Base-by-base conservation (phyloP, 345 rosid species). In the Conringia planisiliqua region DNA sequence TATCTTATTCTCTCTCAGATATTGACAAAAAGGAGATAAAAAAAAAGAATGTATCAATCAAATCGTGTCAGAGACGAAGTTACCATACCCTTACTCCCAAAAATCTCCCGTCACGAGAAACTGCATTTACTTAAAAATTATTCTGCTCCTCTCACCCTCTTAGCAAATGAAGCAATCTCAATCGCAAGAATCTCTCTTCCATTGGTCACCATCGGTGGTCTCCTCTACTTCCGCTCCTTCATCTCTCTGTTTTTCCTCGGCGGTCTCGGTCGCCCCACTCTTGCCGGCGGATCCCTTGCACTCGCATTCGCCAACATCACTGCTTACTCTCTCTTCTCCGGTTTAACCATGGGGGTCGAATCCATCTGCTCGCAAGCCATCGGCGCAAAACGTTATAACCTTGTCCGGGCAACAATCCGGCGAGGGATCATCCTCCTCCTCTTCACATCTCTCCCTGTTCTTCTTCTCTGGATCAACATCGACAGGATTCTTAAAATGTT, bases 211-310 rank as follows among this genome's bases (percentile, higher is more conserved):
- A 91, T 94, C 0, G 92, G 97, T 32, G 86, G 87, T 43, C 48
- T 93, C 62, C 90, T 93, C 32, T 93, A 89, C 79, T 73, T 88
- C 13, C 97, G 97, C 27, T 89, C 98, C 1, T 86, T 93, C 86
- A 83, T 91, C 80, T 93, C 98, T 47, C 78, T 90, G 85, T 81
- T 84, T 7, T 93, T 85, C 77, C 97, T 93, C 5, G 92, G 97
- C 30, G 83, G 78, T 24, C 89, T 88, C 0, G 97, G 96, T 0
- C 93, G 84, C 16, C 82, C 86, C 0, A 76, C 93, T 51, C 78
- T 93, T 32, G 96, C 97, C 0, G 98, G 96, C 4, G 98, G 98
- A 18, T 87, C 98, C 0, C 90, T 93, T 9, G 98, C 97, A 16
- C 40, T 87, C 2, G 96, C 90, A 13, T 93, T 93, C 35, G 97